Conservation (phyloP, 805 yeast species). For the Candida patagonica region DNA sequence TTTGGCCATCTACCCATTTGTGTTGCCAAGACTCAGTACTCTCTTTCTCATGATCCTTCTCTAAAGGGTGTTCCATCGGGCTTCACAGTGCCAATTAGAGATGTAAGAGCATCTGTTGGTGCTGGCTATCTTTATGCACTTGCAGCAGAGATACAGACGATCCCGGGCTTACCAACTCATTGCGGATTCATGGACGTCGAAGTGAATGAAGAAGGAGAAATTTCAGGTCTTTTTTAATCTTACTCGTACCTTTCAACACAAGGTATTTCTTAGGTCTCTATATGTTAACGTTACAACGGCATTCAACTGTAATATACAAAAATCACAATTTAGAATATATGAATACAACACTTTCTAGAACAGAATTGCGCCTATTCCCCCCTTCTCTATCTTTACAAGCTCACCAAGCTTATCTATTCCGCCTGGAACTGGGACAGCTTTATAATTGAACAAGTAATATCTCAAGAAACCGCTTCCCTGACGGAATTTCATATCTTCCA, state of each 20-base stretch:
- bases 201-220: conserved; percentile 80
- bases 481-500: conserved; percentile 79
- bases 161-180: conserved; percentile 94
- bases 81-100: conserved; percentile 88
- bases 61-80: conserved; percentile 94
- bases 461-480: conserved; percentile 88
- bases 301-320: conserved; percentile 6
- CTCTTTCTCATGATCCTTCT: conserved; percentile 86
- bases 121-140: conserved; percentile 95
- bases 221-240: conserved; percentile 88
- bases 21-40: conserved; percentile 96
- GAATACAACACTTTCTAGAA: conserved; percentile 32
- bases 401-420: conserved; percentile 58
- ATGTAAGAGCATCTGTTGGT: conserved; percentile 88
- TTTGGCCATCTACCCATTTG: conserved; percentile 88
- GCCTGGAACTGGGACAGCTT: conserved; percentile 69
- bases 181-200: conserved; percentile 97
- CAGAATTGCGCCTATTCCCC: conserved; percentile 89
- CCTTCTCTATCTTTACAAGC: conserved; percentile 44
- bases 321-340: not conserved
- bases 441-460: conserved; percentile 87
- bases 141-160: conserved; percentile 95
- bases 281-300: not conserved
- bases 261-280: not conserved
- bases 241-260: too few relatives aligned